phyloP scores from a whole-genome alignment of 2,329 filamentous ascomycete genomes.

The Zarea fungicola region DNA sequence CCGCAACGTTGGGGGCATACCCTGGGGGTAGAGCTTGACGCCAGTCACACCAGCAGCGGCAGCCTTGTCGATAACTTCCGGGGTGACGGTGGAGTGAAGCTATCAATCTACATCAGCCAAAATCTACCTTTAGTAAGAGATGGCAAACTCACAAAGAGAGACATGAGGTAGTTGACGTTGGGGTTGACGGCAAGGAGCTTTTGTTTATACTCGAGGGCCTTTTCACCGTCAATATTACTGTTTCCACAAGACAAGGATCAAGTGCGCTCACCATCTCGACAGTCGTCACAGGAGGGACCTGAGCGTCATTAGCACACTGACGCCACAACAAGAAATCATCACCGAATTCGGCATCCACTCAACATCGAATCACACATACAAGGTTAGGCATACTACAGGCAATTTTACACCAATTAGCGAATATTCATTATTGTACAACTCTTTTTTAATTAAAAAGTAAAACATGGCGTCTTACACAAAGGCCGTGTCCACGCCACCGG shows the following conservation, averaged over 20 bases:
- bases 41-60: constrained; percentile 65
- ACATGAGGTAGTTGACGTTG: constrained; percentile 67
- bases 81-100: constrained; percentile 58
- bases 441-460: not conserved
- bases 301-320: not conserved
- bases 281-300: constrained; percentile 53
- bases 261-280: constrained; percentile 34
- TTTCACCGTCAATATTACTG: constrained; percentile 17
- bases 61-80: constrained; percentile 66
- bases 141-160: constrained; percentile 49
- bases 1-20: too few relatives aligned
- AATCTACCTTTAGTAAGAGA: not conserved
- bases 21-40: constrained; percentile 65
- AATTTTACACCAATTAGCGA: not conserved
- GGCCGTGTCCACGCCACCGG: constrained; percentile 61
- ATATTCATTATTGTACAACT: constrained; percentile 3
- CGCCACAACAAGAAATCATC: not conserved
- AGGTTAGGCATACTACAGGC: constrained; percentile 55
- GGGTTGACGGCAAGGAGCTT: constrained; percentile 56
- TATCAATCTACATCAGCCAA: constrained; percentile 18
- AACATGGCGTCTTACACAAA: constrained; percentile 32
- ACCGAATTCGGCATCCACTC: not conserved
- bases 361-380: constrained; percentile 26
- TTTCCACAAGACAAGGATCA: too few relatives aligned
- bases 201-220: constrained; percentile 62